Conservation (phyloP, 441 rosid genomes). For the Caryocar brasiliense region DNA sequence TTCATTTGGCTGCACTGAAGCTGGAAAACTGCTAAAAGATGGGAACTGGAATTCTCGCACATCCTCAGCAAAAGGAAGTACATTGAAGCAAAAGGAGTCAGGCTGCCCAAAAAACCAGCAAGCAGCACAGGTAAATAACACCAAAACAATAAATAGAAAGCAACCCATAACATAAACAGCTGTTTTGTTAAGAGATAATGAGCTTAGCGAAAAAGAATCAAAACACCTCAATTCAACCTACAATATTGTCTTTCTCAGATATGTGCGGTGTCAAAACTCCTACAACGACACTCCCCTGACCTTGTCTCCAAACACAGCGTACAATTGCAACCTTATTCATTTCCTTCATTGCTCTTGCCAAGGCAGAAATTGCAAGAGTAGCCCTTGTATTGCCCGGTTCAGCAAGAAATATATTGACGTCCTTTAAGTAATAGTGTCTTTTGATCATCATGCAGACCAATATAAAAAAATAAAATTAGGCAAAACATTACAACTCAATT, state of each 20-base stretch:
- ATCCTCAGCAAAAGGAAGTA: conserved; percentile 85
- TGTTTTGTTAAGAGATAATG: background rate
- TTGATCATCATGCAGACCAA: conserved; percentile 17
- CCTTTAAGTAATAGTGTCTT: conserved; percentile 94
- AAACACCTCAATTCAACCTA: conserved; percentile 26
- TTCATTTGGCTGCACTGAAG: conserved; percentile 61
- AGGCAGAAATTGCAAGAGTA: conserved; percentile 61
- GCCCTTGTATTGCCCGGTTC: conserved; percentile 69
- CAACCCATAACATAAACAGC: too few species aligned
- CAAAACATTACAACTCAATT: background rate
- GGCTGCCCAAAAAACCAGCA: conserved; percentile 40
- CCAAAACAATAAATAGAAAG: conserved; percentile 7
- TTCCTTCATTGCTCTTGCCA: conserved; percentile 89
- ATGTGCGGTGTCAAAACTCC: conserved; percentile 78
- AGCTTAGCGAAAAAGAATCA: conserved; percentile 7
- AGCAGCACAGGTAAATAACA: conserved; percentile 7
- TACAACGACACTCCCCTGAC: conserved; percentile 60
- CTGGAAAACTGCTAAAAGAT: conserved; percentile 66
- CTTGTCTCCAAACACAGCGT: conserved; percentile 95
- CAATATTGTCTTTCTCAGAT: conserved; percentile 51
- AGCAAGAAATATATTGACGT: conserved; percentile 64
- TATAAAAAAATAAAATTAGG: conserved; percentile 7
- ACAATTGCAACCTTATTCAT: conserved; percentile 66
- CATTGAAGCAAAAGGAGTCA: conserved; percentile 83
- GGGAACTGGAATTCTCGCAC: conserved; percentile 85